A percentile compares a stretch with the other conserved stretches of the same genome.
Conservation (phyloP, 805 yeast species). For the Alloascoidea hylecoeti region DNA sequence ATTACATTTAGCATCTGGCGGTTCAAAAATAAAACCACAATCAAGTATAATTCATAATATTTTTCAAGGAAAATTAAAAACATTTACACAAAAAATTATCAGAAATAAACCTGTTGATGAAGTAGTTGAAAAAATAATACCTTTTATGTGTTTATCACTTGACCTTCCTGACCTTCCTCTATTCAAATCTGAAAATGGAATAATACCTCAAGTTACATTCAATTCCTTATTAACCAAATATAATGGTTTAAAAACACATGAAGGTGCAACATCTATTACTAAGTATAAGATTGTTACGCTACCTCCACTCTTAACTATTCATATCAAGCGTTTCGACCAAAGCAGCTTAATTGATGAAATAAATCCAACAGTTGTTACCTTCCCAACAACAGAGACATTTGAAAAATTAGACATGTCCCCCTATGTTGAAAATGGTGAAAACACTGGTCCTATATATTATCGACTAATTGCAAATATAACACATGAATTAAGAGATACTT, state of each 20-base stretch:
- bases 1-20: conserved; percentile 19
- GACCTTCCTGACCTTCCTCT: conserved; percentile 45
- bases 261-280: conserved; percentile 20
- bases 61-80: conserved; percentile 40
- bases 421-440: conserved; percentile 10
- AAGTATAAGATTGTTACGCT: conserved; percentile 23
- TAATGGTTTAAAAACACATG: conserved; percentile 18
- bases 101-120: conserved; percentile 11
- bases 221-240: conserved; percentile 28
- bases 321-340: conserved; percentile 38
- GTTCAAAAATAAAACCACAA: conserved; percentile 12
- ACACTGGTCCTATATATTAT: conserved; percentile 2
- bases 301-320: conserved; percentile 43
- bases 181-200: conserved; percentile 32
- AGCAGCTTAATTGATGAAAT: conserved; percentile 21
- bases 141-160: conserved; percentile 42
- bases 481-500: background rate
- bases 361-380: conserved; percentile 52
- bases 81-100: conserved; percentile 16
- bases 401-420: conserved; percentile 21
- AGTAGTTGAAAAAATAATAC: conserved; percentile 8
- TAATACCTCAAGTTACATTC: conserved; percentile 38
- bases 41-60: conserved; percentile 18
- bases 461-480: background rate
- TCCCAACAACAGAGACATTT: conserved; percentile 22